These are phyloP conservation scores for Pythium monospermum DNA, from an alignment of 352 stramenopile genomes.

Conservation along the genomic window DNA sequence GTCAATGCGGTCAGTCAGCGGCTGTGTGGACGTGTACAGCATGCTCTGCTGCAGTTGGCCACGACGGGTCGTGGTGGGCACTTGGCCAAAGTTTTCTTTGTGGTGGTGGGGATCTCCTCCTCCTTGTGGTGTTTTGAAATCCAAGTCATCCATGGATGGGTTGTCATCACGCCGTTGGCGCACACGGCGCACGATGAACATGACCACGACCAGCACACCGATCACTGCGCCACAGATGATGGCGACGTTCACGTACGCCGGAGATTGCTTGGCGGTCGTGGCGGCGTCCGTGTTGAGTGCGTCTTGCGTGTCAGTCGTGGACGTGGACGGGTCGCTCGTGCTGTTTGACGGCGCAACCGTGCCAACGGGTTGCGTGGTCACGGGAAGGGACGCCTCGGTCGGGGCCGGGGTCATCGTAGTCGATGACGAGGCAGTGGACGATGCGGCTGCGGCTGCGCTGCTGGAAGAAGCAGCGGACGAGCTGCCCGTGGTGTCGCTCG, in stretches of 20 bases:
- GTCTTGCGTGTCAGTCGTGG: constrained; percentile 9
- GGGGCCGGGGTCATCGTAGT: not conserved
- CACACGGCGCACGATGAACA: constrained; percentile 44
- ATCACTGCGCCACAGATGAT: constrained; percentile 38
- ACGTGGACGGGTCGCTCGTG: not conserved
- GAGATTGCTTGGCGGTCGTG: constrained; percentile 15
- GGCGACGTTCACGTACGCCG: constrained; percentile 32
- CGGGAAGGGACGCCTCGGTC: not conserved
- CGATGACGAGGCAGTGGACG: not conserved
- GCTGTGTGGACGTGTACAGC: constrained; percentile 9
- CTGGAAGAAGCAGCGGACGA: not conserved
- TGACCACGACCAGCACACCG: constrained; percentile 35
- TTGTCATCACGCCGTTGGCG: constrained; percentile 23
- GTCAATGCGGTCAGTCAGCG: constrained; percentile 16
- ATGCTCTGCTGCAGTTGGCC: not conserved
- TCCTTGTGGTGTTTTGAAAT: constrained; percentile 24
- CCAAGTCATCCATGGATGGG: constrained; percentile 12
- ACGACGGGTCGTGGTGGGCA: constrained; percentile 4
- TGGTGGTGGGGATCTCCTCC: too few species aligned
- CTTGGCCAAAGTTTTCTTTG: constrained; percentile 13
- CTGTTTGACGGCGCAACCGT: constrained; percentile 14
- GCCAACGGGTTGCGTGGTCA: not conserved
- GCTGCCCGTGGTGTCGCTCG: not conserved
- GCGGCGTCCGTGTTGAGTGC: constrained; percentile 10
- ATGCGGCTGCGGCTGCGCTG: not conserved